These are phyloP conservation scores for Paramecium sonneborni DNA, from an alignment of 73 alveolate genomes.

Conservation along the genomic window DNA sequence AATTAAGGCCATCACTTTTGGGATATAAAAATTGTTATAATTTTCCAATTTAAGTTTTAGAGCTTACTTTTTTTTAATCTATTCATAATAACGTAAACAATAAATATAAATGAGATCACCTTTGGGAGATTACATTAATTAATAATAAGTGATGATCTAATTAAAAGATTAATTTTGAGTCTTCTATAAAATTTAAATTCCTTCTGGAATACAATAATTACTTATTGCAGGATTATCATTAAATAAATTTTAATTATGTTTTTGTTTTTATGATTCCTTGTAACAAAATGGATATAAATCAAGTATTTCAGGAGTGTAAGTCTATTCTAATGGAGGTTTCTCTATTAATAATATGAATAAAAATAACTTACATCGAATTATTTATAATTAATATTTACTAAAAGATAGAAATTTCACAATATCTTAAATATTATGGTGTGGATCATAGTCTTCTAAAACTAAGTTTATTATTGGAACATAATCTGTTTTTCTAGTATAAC, in stretches of 20 bases:
- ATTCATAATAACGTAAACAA: neutral
- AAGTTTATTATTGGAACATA: neutral
- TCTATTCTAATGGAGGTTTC: neutral
- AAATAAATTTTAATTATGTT: neutral
- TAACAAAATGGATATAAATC: neutral
- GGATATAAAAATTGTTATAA: neutral
- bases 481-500: constrained; percentile 10
- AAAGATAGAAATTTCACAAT: neutral
- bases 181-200: neutral
- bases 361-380: neutral
- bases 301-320: neutral
- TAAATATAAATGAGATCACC: neutral
- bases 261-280: neutral
- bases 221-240: neutral
- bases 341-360: neutral
- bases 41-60: neutral
- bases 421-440: neutral
- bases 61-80: neutral
- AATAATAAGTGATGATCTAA: neutral
- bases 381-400: neutral
- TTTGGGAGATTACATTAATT: neutral
- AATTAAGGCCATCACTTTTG: neutral
- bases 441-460: neutral
- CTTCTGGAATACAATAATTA: constrained; percentile 9
- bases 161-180: neutral